Evolutionary conservation across 2,329 filamentous ascomycete genomes (phyloP).

Genomic region (Talaromyces sp.): DNA sequence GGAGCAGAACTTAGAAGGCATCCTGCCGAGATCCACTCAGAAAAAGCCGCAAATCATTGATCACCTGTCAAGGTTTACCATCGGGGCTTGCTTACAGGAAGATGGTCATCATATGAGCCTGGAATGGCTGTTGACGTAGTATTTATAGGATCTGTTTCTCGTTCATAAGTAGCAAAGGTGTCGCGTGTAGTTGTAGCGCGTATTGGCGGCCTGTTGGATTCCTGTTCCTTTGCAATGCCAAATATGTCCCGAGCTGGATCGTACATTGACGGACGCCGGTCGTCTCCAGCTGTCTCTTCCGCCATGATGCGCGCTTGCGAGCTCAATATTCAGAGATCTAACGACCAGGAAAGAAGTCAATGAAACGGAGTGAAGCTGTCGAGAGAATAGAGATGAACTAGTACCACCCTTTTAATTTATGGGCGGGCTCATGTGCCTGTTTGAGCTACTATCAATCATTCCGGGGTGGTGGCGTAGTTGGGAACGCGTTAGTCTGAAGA

Average conservation of each 20-base stretch:
- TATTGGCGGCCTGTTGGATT: constrained; percentile 21
- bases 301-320: constrained; percentile 14
- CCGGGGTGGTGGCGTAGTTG: too few relatives aligned
- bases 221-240: constrained; percentile 20
- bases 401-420: too few relatives aligned
- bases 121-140: not conserved
- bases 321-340: not conserved
- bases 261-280: constrained; percentile 24
- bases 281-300: not conserved
- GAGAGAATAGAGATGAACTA: too few relatives aligned
- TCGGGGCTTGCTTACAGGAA: constrained; percentile 1
- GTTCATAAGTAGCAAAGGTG: not conserved
- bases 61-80: not conserved
- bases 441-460: not conserved
- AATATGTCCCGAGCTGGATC: constrained; percentile 33
- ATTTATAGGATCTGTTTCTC: not conserved
- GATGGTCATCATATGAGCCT: not conserved
- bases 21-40: constrained; percentile 11
- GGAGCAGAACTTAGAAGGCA: constrained; percentile 9
- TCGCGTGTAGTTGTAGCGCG: constrained; percentile 9
- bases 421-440: too few relatives aligned
- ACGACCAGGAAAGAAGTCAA: not conserved
- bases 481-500: too few relatives aligned
- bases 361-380: too few relatives aligned
- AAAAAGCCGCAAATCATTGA: constrained; percentile 6